A percentile compares a stretch with the other conserved stretches of the same genome.
These are phyloP conservation scores for Tympanopsis confertula DNA, from an alignment of 2,329 filamentous ascomycete species.

Conservation along the genomic window DNA sequence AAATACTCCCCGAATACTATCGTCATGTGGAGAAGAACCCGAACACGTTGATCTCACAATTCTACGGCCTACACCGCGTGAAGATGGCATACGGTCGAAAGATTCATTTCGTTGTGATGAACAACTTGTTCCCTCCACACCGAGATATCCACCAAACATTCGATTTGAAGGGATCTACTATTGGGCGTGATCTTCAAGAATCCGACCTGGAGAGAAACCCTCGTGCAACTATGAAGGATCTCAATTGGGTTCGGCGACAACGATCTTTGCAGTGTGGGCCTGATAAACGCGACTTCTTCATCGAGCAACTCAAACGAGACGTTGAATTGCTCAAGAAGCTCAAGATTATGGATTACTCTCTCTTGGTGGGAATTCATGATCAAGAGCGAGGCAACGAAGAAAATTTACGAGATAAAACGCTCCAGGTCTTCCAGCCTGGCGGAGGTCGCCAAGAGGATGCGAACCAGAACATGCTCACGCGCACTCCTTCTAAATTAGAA, in stretches of 20 bases:
- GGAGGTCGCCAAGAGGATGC: conserved; percentile 48
- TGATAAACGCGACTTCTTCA: conserved; percentile 75
- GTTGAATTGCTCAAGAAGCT: conserved; percentile 76
- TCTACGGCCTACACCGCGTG: conserved; percentile 91
- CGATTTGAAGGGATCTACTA: conserved; percentile 90
- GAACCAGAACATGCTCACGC: conserved; percentile 57
- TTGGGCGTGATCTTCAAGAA: conserved; percentile 83
- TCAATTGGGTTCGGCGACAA: conserved; percentile 87
- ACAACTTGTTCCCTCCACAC: conserved; percentile 95
- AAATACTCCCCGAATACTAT: conserved; percentile 84
- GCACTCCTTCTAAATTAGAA: conserved; percentile 88
- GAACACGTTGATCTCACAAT: conserved; percentile 92
- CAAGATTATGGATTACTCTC: conserved; percentile 97
- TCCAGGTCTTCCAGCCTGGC: conserved; percentile 88
- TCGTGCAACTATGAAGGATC: conserved; percentile 83
- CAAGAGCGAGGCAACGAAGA: conserved; percentile 84
- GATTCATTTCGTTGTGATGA: conserved; percentile 99
- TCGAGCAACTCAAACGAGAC: conserved; percentile 79
- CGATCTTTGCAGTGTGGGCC: conserved; percentile 80
- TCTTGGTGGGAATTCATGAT: conserved; percentile 90
- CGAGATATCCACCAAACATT: conserved; percentile 95
- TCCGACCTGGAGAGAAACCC: conserved; percentile 81
- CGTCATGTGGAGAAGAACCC: conserved; percentile 84
- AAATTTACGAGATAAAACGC: conserved; percentile 76
- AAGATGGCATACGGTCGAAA: conserved; percentile 98